Conservation (phyloP, 2,329 filamentous ascomycete species). For the Aspergillus versicolor region DNA sequence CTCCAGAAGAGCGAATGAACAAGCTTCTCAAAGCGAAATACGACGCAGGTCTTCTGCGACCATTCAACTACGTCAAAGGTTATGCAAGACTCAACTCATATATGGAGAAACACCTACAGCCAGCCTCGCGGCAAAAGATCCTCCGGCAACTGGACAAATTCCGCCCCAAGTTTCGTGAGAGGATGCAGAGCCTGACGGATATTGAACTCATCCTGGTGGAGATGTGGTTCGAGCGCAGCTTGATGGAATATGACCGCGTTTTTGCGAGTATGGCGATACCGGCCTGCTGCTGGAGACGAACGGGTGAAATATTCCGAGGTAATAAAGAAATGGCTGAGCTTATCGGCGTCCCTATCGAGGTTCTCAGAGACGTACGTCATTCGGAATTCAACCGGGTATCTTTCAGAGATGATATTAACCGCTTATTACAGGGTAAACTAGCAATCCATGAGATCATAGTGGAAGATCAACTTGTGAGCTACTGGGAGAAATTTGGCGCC, state of each 20-base stretch:
- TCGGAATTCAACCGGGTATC: neutral
- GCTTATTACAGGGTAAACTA: slow-evolving; percentile 71
- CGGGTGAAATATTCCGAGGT: slow-evolving; percentile 93
- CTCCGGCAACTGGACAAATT: slow-evolving; percentile 88
- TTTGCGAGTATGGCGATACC: slow-evolving; percentile 99
- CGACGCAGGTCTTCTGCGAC: slow-evolving; percentile 88
- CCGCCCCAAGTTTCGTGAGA: slow-evolving; percentile 91
- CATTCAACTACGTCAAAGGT: slow-evolving; percentile 98
- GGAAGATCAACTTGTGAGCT: slow-evolving; percentile 90
- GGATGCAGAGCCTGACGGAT: slow-evolving; percentile 88
- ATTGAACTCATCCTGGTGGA: slow-evolving; percentile 93
- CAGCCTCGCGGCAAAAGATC: slow-evolving; percentile 84
- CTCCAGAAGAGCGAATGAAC: slow-evolving; percentile 92
- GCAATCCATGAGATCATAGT: slow-evolving; percentile 94
- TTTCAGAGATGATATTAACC: slow-evolving; percentile 3
- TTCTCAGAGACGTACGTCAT: slow-evolving; percentile 76
- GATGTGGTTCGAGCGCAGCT: slow-evolving; percentile 96
- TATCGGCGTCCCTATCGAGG: slow-evolving; percentile 88
- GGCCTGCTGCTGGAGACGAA: slow-evolving; percentile 94
- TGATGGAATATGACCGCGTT: slow-evolving; percentile 98
- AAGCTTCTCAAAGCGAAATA: slow-evolving; percentile 93
- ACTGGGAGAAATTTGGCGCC: slow-evolving; percentile 98
- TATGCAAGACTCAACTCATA: slow-evolving; percentile 88
- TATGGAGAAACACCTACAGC: slow-evolving; percentile 84
- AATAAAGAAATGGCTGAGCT: slow-evolving; percentile 99